Percentiles rank a stretch among this genome's conserved stretches.
Conservation (phyloP, 2,329 filamentous ascomycete species). For the Aspergillus pseudoviridinutans region DNA sequence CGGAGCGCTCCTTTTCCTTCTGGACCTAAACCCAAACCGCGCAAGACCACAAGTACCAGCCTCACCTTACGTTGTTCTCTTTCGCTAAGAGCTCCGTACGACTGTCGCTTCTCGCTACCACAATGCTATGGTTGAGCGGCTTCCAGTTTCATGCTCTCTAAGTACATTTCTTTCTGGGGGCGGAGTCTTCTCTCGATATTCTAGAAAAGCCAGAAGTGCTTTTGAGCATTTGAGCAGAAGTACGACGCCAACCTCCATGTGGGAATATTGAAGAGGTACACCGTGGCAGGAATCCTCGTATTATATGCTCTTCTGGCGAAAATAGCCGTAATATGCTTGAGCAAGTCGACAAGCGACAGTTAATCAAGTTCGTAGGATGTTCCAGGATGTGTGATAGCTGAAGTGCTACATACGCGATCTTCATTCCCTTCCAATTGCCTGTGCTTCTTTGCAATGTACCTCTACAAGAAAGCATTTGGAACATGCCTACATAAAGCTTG, state of each 20-base stretch:
- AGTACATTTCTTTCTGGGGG: background rate
- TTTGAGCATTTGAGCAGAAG: background rate
- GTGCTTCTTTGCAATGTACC: background rate
- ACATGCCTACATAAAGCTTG: background rate
- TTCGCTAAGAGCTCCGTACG: background rate
- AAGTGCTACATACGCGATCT: background rate
- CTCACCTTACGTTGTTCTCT: background rate
- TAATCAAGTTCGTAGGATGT: background rate
- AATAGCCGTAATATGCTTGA: too few species aligned
- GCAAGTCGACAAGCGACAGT: too few species aligned
- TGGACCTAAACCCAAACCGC: conserved; percentile 12
- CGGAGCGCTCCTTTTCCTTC: conserved; percentile 27
- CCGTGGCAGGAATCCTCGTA: background rate
- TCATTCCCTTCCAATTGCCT: background rate
- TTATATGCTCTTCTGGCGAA: background rate
- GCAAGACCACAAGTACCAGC: background rate
- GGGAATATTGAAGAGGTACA: background rate
- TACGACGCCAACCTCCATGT: background rate
- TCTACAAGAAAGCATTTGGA: background rate
- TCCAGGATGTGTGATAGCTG: background rate
- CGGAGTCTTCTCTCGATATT: background rate
- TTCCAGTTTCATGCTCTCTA: background rate
- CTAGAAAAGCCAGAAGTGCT: background rate
- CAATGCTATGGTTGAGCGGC: background rate
- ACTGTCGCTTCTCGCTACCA: too few species aligned